Percentiles rank a stretch among this genome's conserved stretches.
These are phyloP conservation scores for Vicia faba DNA, from an alignment of 306 rosid species.

Conservation along the genomic window DNA sequence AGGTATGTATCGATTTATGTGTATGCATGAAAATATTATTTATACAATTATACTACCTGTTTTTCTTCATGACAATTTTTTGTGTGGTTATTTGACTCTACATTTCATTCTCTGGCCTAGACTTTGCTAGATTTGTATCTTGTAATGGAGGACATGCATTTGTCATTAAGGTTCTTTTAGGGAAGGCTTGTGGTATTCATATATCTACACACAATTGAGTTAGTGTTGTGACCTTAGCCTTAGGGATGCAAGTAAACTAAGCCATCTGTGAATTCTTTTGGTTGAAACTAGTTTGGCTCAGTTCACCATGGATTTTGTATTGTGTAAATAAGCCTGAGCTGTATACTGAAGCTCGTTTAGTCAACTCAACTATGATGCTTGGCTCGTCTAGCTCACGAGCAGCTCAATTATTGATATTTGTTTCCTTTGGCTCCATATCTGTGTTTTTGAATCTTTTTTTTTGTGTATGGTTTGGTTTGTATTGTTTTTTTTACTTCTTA, in stretches of 20 bases:
- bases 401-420: not conserved
- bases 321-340: conserved; percentile 1
- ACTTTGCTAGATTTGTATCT: conserved; percentile 5
- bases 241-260: conserved; percentile 18
- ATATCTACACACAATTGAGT: not conserved
- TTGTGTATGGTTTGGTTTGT: not conserved
- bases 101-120: conserved; percentile 8
- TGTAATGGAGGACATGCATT: conserved; percentile 27
- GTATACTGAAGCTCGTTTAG: conserved; percentile 5
- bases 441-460: not conserved
- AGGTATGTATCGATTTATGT: conserved; percentile 56
- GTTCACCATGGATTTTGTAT: conserved; percentile 5
- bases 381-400: not conserved
- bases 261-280: not conserved
- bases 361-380: conserved; percentile 2
- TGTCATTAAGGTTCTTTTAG: conserved; percentile 16
- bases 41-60: conserved; percentile 2
- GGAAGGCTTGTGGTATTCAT: conserved; percentile 16
- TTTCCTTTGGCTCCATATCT: not conserved
- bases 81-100: not conserved
- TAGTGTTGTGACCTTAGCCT: not conserved
- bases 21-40: conserved; percentile 9
- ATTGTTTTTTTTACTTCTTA: not conserved
- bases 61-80: conserved; percentile 9
- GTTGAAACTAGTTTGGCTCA: conserved; percentile 21